These are phyloP conservation scores for Lecanicillium sp. DNA, from an alignment of 2,329 filamentous ascomycete genomes.

Conservation along the genomic window DNA sequence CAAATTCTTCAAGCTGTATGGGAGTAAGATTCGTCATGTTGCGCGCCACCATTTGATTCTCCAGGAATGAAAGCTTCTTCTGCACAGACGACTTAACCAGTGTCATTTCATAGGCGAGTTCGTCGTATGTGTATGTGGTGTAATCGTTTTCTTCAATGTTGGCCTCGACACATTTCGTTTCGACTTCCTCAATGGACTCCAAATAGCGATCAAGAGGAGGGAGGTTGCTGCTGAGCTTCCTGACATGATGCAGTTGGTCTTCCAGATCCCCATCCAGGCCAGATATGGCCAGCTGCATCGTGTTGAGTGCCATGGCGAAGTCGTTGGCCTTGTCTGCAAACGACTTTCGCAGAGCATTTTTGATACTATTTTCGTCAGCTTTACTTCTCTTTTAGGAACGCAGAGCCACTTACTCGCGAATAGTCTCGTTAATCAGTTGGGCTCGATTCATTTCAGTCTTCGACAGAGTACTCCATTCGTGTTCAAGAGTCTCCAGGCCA, in stretches of 20 bases:
- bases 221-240: constrained; percentile 76
- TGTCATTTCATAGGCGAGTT: constrained; percentile 86
- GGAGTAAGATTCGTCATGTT: constrained; percentile 99
- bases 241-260: constrained; percentile 84
- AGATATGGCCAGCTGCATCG: constrained; percentile 88
- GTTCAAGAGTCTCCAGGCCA: constrained; percentile 72
- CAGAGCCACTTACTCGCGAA: constrained; percentile 63
- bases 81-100: constrained; percentile 87
- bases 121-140: constrained; percentile 98
- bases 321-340: constrained; percentile 99
- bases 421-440: constrained; percentile 95
- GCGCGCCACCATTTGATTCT: constrained; percentile 96
- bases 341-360: constrained; percentile 82
- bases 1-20: constrained; percentile 96
- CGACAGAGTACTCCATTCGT: constrained; percentile 72
- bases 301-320: constrained; percentile 91
- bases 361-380: constrained; percentile 57
- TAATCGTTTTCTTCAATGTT: constrained; percentile 99
- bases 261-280: constrained; percentile 96
- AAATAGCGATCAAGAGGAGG: constrained; percentile 87
- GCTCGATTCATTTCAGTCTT: constrained; percentile 81
- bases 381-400: neutral
- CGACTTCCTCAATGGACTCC: constrained; percentile 75
- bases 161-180: constrained; percentile 85
- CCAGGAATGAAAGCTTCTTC: constrained; percentile 93